phyloP scores from a whole-genome alignment of 139 green algal species.

The Yamagishiella unicocca region DNA sequence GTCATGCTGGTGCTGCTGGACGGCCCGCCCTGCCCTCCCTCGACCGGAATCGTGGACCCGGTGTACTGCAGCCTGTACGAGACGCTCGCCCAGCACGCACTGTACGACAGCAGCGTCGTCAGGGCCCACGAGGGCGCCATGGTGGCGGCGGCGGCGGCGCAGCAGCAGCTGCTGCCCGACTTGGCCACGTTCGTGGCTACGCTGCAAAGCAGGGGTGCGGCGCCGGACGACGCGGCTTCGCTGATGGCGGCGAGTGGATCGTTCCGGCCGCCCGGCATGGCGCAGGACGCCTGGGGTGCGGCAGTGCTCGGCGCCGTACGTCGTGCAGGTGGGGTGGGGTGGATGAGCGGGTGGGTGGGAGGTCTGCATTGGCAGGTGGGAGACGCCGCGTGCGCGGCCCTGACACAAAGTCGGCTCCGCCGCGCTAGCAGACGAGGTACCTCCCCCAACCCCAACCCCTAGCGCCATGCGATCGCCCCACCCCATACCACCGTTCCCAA shows the following conservation, averaged over 20 bases:
- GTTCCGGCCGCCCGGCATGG: not conserved
- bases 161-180: not conserved
- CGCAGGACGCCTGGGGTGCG: not conserved
- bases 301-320: not conserved
- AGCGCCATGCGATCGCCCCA: too few relatives aligned
- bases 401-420: too few relatives aligned
- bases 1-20: conserved; percentile 78
- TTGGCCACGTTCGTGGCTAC: conserved; percentile 5
- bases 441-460: too few relatives aligned
- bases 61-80: conserved; percentile 27
- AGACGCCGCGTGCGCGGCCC: too few relatives aligned
- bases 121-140: not conserved
- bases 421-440: too few relatives aligned
- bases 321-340: conserved; percentile 30
- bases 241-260: not conserved
- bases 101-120: not conserved
- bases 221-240: not conserved
- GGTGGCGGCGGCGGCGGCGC: not conserved
- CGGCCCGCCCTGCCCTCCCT: conserved; percentile 53
- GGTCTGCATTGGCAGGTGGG: too few relatives aligned
- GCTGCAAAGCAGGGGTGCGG: conserved; percentile 28
- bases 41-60: not conserved
- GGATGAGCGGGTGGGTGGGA: too few relatives aligned
- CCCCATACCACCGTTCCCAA: too few relatives aligned
- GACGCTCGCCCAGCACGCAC: not conserved